Conservation (phyloP, 2,329 filamentous ascomycete species). For the Ascochyta clinopodiicola region DNA sequence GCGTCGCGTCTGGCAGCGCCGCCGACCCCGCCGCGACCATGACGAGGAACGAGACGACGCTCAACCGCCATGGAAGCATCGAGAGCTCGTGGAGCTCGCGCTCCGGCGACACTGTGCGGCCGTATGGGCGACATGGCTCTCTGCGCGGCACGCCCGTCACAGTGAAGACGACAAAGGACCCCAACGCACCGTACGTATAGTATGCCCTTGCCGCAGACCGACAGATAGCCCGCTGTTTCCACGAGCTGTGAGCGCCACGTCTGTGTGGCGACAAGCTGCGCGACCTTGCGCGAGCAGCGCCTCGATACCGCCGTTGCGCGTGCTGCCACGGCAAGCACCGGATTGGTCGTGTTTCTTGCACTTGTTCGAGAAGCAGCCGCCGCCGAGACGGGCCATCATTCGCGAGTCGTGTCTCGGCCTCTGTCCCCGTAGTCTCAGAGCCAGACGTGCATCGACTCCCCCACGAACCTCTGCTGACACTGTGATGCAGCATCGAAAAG, state of each 20-base stretch:
- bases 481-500: slow-evolving; percentile 50
- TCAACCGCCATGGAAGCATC: slow-evolving; percentile 69
- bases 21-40: slow-evolving; percentile 51
- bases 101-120: slow-evolving; percentile 69
- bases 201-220: not conserved
- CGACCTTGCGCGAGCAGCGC: slow-evolving; percentile 22
- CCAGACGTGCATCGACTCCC: slow-evolving; percentile 22
- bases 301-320: slow-evolving; percentile 19
- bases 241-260: not conserved
- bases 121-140: slow-evolving; percentile 47
- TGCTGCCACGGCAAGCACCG: slow-evolving; percentile 13
- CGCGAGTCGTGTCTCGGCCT: slow-evolving; percentile 31
- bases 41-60: slow-evolving; percentile 71
- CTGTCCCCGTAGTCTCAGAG: slow-evolving; percentile 24
- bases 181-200: slow-evolving; percentile 52
- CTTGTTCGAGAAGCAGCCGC: slow-evolving; percentile 13
- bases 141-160: slow-evolving; percentile 50
- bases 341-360: slow-evolving; percentile 13
- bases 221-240: not conserved
- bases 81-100: slow-evolving; percentile 72
- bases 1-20: slow-evolving; percentile 11
- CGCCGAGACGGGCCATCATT: slow-evolving; percentile 19
- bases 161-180: slow-evolving; percentile 64
- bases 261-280: slow-evolving; percentile 13
- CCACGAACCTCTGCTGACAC: slow-evolving; percentile 34